Conservation (phyloP, 2,329 filamentous ascomycete genomes). For the Fusarium sublunatum region DNA sequence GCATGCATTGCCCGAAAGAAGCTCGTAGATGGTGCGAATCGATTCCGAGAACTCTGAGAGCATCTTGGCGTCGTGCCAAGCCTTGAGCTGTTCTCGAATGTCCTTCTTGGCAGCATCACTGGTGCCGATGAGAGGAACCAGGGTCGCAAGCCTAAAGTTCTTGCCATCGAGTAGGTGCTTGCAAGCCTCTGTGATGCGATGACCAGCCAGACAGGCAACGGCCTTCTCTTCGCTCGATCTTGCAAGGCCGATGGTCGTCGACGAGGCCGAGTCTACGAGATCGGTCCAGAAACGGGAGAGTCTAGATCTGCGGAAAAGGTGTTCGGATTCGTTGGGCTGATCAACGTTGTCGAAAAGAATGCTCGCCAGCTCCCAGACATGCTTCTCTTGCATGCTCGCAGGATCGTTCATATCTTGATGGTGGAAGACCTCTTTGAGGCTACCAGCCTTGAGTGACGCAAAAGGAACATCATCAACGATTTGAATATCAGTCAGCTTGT, state of each 20-base stretch:
- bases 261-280: constrained; percentile 71
- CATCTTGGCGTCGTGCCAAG: constrained; percentile 85
- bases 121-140: constrained; percentile 84
- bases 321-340: constrained; percentile 54
- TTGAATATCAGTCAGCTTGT: constrained; percentile 64
- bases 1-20: constrained; percentile 88
- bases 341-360: constrained; percentile 83
- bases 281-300: constrained; percentile 75
- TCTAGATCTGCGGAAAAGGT: constrained; percentile 66
- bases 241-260: constrained; percentile 67
- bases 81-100: constrained; percentile 81
- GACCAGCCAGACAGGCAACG: constrained; percentile 79
- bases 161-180: constrained; percentile 78
- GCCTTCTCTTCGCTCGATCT: constrained; percentile 83
- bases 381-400: constrained; percentile 71
- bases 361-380: constrained; percentile 86
- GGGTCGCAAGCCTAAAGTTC: constrained; percentile 84
- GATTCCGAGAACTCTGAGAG: constrained; percentile 88
- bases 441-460: constrained; percentile 58
- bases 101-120: constrained; percentile 76
- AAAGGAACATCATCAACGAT: constrained; percentile 69
- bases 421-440: constrained; percentile 55
- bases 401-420: constrained; percentile 56
- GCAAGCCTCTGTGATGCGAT: constrained; percentile 85
- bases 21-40: constrained; percentile 87